Base-by-base conservation (phyloP, 345 rosid species). In the Psidium friedrichsthalianum region DNA sequence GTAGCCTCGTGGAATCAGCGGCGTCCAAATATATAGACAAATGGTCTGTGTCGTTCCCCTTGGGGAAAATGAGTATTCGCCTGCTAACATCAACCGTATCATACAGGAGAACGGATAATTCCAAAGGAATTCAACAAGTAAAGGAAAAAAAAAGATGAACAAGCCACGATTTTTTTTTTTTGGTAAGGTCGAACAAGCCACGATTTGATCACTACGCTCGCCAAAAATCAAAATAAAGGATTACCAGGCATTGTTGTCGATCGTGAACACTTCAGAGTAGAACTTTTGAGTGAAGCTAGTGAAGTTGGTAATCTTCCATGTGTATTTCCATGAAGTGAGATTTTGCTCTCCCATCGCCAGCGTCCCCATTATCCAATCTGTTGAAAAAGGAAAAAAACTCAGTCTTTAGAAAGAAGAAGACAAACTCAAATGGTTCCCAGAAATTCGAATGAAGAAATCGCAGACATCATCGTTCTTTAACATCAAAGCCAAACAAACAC, bases 61-160 rank as follows among this genome's bases (percentile, higher is more conserved):
- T 89, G 18, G 91, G 90, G 51, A 49, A 88, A 36, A 88, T 22
- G 44, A 61, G 52, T 36, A 86, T 14, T 58, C 84, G 78, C 88
- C 88, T 83, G 74, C 53, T 25, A 22, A 89, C 51, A n/a, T 91
- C 82, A 85, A 92, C 92, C 18, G 93, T 91, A 83, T 89, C 94
- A 85, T 88, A 91, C 51, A 92, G 56, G 85, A 90, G 91, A 88
- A 92, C 88, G 2, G 93, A 90, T 85, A 91, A 88, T 69, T 90
- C 47, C 10, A 4, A 40, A 6, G 24, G 25, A 32, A 69, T 36
- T 69, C 47, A 69, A 69, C 47, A 18, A 69, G 78, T 36, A 36
- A 36, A 36, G 47, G 47, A 69, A 69, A 36, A 12, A 36, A 32
- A 36, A 69, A 16, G 78, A 32, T 22, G 22, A 69, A 36, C 47